Base-by-base conservation (phyloP, 257 asterid species). In the Solanum habrochaites region DNA sequence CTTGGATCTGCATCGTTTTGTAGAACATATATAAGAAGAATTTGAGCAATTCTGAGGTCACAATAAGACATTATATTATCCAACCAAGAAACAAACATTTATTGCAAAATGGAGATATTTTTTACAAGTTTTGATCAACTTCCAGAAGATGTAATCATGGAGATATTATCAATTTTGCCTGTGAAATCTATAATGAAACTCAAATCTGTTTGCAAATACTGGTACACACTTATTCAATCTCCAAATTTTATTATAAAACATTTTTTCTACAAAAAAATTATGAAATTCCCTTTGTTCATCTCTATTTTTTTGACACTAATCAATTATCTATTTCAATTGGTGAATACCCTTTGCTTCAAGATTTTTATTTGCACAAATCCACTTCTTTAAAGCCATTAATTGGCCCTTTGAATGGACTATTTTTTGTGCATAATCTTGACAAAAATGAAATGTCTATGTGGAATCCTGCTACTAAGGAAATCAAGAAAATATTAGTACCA, bases 321-420 rank as follows among this genome's bases (percentile, higher is more conserved):
- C 75, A 62, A 42, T 90, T 87, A 42, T 27, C 62, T 84, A 11
- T 67, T 9, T 84, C 43, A 40, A 67, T 5, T 84, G 58, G 64
- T 39, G 27, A 83, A n/a, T 83, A 27, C 64, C 92, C 49, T 89
- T 69, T 60, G 80, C 87, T 16, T 70, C 88, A 84, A 90, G 75
- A 88, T 91, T 67, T 90, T 90, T 16, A 71, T 29, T 37, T 42
- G 37, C 23, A 66, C 70, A 60, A 31, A 81, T 81, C 85, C 69
- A 81, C 70, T 47, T 81, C 31, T 81, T 81, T 81, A 81, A 81
- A 81, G 86, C 86, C 83, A 83, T 45, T 86, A 73, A 88, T 74
- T 86, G 93, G 94, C 8, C 93, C 94, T 8, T 66, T 90, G 72
- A 86, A 91, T 85, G 93, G 94, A n/a, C 72, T 92, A 5, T 90